Percentiles rank a stretch among this genome's conserved stretches.
Conservation (phyloP, 768 basidiomycete genomes). For the Leccinellum luteum region DNA sequence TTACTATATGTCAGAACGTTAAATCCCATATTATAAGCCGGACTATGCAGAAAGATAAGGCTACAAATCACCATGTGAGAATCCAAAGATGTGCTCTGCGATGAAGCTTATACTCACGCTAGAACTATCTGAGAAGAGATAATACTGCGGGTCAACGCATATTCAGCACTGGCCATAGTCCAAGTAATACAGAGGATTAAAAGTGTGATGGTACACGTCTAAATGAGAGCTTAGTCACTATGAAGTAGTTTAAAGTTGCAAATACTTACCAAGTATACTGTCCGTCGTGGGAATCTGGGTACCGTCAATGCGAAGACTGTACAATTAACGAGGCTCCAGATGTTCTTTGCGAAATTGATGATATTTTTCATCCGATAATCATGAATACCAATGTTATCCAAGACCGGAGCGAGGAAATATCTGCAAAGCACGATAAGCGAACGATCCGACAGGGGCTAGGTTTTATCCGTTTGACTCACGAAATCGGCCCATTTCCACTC, state of each 20-base stretch:
- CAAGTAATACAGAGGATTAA: conserved; percentile 14
- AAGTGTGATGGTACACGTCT: conserved; percentile 17
- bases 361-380: conserved; percentile 17
- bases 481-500: conserved; percentile 11
- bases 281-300: conserved; percentile 17
- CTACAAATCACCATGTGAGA: background rate
- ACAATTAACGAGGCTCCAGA: conserved; percentile 11
- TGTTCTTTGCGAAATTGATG: conserved; percentile 11
- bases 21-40: conserved; percentile 15
- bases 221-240: background rate
- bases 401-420: conserved; percentile 7
- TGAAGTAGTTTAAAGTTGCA: background rate
- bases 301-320: conserved; percentile 3
- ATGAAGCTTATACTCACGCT: conserved; percentile 1
- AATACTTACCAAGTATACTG: conserved; percentile 12
- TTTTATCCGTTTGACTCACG: background rate
- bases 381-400: conserved; percentile 21
- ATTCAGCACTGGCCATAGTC: conserved; percentile 20
- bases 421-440: conserved; percentile 4
- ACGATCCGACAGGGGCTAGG: too few species aligned
- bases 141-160: conserved; percentile 11
- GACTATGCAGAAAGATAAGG: conserved; percentile 19
- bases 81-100: background rate
- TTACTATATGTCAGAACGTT: conserved; percentile 10
- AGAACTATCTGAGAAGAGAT: conserved; percentile 7